phyloP scores from a whole-genome alignment of 208 protist species.

The Crithidia sp. region DNA sequence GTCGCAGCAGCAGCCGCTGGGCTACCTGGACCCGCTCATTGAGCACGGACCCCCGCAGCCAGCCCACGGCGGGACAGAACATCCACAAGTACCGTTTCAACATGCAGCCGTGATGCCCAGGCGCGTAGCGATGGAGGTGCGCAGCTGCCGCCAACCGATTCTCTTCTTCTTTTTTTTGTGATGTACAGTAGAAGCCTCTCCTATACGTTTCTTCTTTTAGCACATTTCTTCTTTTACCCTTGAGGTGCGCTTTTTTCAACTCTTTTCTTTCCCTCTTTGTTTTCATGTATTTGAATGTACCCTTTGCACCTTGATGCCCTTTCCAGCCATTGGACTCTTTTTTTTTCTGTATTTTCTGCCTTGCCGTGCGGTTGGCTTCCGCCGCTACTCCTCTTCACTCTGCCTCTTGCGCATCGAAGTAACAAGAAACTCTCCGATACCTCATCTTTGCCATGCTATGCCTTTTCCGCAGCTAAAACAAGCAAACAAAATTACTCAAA shows the following conservation, averaged over 20 bases:
- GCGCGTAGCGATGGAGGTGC: not conserved
- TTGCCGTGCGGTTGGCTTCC: too few relatives aligned
- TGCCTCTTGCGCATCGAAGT: too few relatives aligned
- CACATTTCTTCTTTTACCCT: not conserved
- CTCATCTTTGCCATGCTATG: too few relatives aligned
- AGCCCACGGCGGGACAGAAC: not conserved
- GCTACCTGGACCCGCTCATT: constrained; percentile 30
- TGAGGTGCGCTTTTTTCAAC: not conserved
- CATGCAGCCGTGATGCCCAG: not conserved
- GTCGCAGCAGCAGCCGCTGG: not conserved
- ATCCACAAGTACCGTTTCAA: constrained; percentile 28
- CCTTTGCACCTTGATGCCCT: too few relatives aligned
- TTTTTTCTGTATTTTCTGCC: not conserved
- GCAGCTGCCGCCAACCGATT: not conserved
- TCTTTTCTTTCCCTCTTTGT: not conserved
- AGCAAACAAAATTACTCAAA: too few relatives aligned
- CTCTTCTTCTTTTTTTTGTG: not conserved
- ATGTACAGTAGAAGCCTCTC: too few relatives aligned
- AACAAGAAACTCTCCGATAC: too few relatives aligned
- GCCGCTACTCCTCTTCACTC: too few relatives aligned
- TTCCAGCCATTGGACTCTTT: constrained; percentile 5
- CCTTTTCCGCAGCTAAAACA: too few relatives aligned
- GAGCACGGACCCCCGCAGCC: constrained; percentile 8
- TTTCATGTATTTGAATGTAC: constrained; percentile 5
- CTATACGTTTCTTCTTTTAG: not conserved